A percentile compares a stretch with the other conserved stretches of the same genome.
phyloP scores from a whole-genome alignment of 768 basidiomycete genomes.

The Clitopilus hobsonii region DNA sequence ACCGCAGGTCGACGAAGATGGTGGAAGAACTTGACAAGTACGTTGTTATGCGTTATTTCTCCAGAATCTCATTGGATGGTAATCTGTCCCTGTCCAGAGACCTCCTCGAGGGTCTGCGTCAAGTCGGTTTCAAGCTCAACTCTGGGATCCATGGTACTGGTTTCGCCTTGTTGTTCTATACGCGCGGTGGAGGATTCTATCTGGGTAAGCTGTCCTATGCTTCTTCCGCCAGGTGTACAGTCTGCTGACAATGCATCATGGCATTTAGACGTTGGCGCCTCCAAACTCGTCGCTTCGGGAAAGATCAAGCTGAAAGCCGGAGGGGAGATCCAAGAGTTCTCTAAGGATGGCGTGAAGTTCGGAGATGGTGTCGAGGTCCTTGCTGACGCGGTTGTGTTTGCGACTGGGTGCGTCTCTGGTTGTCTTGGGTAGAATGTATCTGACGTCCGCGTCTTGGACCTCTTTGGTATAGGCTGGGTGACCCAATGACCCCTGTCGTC shows the following conservation, averaged over 20 bases:
- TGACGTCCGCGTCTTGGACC: too few species aligned
- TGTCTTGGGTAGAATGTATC: too few species aligned
- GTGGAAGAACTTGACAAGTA: constrained; percentile 57
- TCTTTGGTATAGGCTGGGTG: constrained; percentile 43
- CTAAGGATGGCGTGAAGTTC: constrained; percentile 35
- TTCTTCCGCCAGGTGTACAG: neutral
- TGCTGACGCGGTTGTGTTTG: constrained; percentile 47
- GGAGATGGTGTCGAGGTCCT: constrained; percentile 37
- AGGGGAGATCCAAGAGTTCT: constrained; percentile 36
- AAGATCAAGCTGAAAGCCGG: constrained; percentile 67
- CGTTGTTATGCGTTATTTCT: constrained; percentile 7
- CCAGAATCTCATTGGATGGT: neutral
- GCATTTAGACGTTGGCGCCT: constrained; percentile 44
- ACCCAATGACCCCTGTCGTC: constrained; percentile 30
- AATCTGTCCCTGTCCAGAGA: constrained; percentile 23
- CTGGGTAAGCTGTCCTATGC: constrained; percentile 35
- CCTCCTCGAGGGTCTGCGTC: constrained; percentile 51
- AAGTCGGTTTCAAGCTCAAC: constrained; percentile 53
- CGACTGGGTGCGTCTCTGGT: constrained; percentile 33
- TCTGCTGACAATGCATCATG: neutral
- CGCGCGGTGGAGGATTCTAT: constrained; percentile 61
- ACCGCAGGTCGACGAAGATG: constrained; percentile 25
- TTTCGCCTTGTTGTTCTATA: constrained; percentile 40
- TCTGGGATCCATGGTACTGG: constrained; percentile 50
- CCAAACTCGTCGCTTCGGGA: constrained; percentile 53